phyloP scores from a whole-genome alignment of 78 protist genomes.

The Dictyostelium intermedium region DNA sequence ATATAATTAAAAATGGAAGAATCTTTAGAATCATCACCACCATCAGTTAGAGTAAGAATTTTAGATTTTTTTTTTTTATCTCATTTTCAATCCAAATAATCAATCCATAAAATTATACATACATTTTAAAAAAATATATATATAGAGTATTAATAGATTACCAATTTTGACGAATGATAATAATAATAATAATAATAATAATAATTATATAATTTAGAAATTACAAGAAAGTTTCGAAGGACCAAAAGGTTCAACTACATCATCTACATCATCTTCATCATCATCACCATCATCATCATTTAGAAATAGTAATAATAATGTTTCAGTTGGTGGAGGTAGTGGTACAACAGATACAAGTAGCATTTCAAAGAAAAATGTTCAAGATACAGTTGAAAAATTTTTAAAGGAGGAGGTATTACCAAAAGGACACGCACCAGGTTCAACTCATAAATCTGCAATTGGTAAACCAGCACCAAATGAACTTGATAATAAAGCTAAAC shows the following conservation, averaged over 20 bases:
- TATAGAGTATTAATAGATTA: not conserved
- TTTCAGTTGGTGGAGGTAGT: not conserved
- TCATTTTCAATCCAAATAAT: not conserved
- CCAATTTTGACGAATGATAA: not conserved
- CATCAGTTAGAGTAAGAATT: constrained; percentile 18
- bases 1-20: constrained; percentile 24
- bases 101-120: too few relatives aligned
- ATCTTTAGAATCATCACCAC: constrained; percentile 10
- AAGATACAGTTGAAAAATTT: constrained; percentile 32
- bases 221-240: constrained; percentile 23
- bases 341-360: not conserved
- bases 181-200: not conserved
- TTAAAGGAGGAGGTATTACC: constrained; percentile 49
- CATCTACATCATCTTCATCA: not conserved
- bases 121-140: too few relatives aligned
- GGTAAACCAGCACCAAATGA: constrained; percentile 46
- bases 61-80: not conserved
- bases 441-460: constrained; percentile 7
- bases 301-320: not conserved
- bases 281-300: not conserved
- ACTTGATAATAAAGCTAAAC: constrained; percentile 24
- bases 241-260: constrained; percentile 3
- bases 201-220: not conserved
- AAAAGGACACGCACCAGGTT: constrained; percentile 64
- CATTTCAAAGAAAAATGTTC: constrained; percentile 1